Evolutionary conservation across 2,329 filamentous ascomycete species (phyloP), one percentile per base, ranked within the genome.

Genomic region (Stromatinia cepivora): DNA sequence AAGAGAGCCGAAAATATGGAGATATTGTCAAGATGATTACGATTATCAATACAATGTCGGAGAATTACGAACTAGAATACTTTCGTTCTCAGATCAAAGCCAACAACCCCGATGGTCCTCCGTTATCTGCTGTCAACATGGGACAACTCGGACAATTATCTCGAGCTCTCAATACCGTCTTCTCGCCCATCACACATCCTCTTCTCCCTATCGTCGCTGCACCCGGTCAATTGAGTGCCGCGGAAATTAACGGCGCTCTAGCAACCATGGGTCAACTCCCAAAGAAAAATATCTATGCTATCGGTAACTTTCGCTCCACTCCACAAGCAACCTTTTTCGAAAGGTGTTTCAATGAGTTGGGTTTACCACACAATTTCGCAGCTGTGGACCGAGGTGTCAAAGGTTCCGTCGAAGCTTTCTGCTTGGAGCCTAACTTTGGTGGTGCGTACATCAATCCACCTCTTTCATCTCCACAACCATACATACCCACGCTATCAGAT

Each of bases 11-110:
- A 59, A 87, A 87, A 70, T 93, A 93, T 74, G 90, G 91, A 59
- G 92, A 96, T 78, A 92, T 96, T 69, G 89, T 96, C 77, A 96
- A 95, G 82, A 95, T 96, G 91, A 95, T 95, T 76, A 89, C 90
- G 45, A 90, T 94, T 77, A 92, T 93, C 77, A 90, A 88, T 77
- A 90, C 90, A 53, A 89, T 91, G 77, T 92, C 93, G 77, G 92
- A 94, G 75, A 95, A 96, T 79, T 95, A 96, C 77, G 92, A 96
- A 81, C 85, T 96, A 46, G 93, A 96, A 79, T 94, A 94, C 79
- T 96, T 97, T 80, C 89, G 92, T 42, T 93, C 91, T 15, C 86
- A 88, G 73, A 89, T 95, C 77, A 88, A 88, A 76, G 82, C 86
- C 42, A 87, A 90, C 72, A 89, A 90, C 73, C 86, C 90, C 0